Percentiles rank a stretch among this genome's conserved stretches.
phyloP scores from a whole-genome alignment of 352 stramenopile species.

The Phytopythium kandeliae region DNA sequence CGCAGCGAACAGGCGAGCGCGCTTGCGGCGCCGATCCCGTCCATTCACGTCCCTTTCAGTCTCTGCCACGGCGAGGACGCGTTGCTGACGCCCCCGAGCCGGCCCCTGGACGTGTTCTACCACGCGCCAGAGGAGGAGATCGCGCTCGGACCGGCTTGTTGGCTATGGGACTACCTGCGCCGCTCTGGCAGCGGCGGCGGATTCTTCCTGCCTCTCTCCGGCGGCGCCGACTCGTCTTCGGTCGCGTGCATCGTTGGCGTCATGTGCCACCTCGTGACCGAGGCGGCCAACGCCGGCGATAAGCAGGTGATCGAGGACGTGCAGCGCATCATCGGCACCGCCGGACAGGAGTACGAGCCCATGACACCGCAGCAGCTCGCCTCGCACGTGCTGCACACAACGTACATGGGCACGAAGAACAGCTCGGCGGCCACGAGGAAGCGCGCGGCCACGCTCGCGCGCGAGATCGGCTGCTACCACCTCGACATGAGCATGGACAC shows the following conservation, averaged over 20 bases:
- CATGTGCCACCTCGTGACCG: conserved; percentile 95
- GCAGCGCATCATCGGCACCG: conserved; percentile 72
- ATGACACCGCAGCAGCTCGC: conserved; percentile 88
- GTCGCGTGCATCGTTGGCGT: conserved; percentile 96
- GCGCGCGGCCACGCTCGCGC: conserved; percentile 83
- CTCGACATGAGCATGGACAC: conserved; percentile 94
- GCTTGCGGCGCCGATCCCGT: conserved; percentile 57
- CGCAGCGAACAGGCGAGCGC: conserved; percentile 93
- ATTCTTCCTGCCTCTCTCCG: conserved; percentile 97
- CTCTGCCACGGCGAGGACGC: conserved; percentile 59
- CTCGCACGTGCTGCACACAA: conserved; percentile 93
- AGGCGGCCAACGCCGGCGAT: conserved; percentile 78
- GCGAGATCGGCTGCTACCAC: conserved; percentile 95
- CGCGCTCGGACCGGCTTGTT: conserved; percentile 95
- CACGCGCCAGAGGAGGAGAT: conserved; percentile 96
- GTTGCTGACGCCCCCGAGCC: conserved; percentile 26
- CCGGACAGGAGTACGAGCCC: conserved; percentile 40
- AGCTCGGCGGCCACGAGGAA: conserved; percentile 89
- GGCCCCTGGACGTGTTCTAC: conserved; percentile 64
- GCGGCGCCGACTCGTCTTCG: conserved; percentile 95
- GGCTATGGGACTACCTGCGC: conserved; percentile 99
- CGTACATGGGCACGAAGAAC: conserved; percentile 98
- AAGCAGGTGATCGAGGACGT: conserved; percentile 82
- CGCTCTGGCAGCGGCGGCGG: conserved; percentile 60
- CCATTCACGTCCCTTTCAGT: conserved; percentile 72